Evolutionary conservation across 1,284 basidiomycete genomes (phyloP).

Genomic region (Pseudozyma hubeiensis): DNA sequence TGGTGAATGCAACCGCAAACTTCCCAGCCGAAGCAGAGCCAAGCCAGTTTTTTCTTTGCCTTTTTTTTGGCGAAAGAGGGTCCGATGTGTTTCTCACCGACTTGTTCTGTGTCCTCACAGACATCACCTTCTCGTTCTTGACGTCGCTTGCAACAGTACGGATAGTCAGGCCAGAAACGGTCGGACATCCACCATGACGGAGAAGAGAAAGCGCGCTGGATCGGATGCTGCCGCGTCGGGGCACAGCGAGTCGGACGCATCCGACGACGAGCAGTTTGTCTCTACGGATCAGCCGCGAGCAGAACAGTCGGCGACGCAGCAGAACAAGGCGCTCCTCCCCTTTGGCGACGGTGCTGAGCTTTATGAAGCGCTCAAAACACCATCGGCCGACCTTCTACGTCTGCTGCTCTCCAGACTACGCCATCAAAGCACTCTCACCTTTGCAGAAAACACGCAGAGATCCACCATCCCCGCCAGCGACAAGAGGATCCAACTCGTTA

Average conservation of each 20-base stretch:
- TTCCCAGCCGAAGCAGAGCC: not conserved
- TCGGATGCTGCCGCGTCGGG: constrained; percentile 33
- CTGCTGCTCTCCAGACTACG: constrained; percentile 40
- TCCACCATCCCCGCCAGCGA: constrained; percentile 41
- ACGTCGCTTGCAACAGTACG: too few relatives aligned
- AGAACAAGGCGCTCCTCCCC: constrained; percentile 23
- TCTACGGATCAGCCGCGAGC: constrained; percentile 5
- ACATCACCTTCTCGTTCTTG: too few relatives aligned
- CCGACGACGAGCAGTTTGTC: constrained; percentile 19
- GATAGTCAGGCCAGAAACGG: not conserved
- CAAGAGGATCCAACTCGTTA: constrained; percentile 42
- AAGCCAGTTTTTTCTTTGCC: too few relatives aligned
- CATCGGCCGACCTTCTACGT: constrained; percentile 42
- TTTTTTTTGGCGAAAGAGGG: not conserved
- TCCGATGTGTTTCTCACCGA: too few relatives aligned
- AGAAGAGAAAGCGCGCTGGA: constrained; percentile 38
- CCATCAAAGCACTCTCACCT: constrained; percentile 37
- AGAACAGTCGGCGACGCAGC: not conserved
- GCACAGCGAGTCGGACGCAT: constrained; percentile 22
- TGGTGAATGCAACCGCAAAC: constrained; percentile 1
- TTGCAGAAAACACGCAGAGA: constrained; percentile 38
- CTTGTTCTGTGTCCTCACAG: too few relatives aligned
- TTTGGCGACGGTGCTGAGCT: constrained; percentile 37
- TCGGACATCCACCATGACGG: constrained; percentile 10
- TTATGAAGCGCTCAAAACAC: constrained; percentile 35